These are phyloP conservation scores for Aureobasidium melanogenum DNA, from an alignment of 2,329 filamentous ascomycete species.

Conservation along the genomic window DNA sequence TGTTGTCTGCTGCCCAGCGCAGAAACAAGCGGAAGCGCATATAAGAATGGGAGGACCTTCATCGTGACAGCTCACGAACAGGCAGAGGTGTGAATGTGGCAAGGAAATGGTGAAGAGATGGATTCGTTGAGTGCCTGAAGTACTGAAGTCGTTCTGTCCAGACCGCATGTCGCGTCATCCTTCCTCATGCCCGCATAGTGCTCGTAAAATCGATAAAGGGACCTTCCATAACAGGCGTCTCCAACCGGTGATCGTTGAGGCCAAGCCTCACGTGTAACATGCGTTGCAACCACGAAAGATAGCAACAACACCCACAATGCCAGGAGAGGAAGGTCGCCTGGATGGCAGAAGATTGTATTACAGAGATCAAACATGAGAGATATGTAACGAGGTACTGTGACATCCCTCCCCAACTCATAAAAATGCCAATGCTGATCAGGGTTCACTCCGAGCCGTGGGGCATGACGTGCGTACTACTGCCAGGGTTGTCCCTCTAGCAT, in stretches of 20 bases:
- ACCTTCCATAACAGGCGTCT: neutral
- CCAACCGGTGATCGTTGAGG: neutral
- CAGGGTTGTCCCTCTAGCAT: neutral
- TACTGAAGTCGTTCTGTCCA: neutral
- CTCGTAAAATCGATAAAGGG: neutral
- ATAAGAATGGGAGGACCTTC: slow-evolving; percentile 7
- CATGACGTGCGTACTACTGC: neutral
- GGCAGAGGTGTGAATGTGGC: neutral
- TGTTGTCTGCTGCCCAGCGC: neutral
- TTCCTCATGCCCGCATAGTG: neutral
- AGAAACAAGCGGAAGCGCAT: neutral
- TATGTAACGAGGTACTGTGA: too few species aligned
- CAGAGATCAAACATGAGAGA: too few species aligned
- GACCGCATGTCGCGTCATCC: neutral
- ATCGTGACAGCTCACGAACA: neutral
- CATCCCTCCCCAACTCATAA: too few species aligned
- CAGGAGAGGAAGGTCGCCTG: too few species aligned
- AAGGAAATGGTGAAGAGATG: neutral
- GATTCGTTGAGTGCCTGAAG: neutral
- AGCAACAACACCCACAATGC: neutral
- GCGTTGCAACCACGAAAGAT: neutral
- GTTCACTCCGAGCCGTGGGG: too few species aligned
- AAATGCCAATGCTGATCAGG: neutral
- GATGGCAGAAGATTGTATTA: too few species aligned
- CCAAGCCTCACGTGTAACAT: neutral